Evolutionary conservation across 2,329 filamentous ascomycete genomes (phyloP).

Genomic region (Neonectria punicea): DNA sequence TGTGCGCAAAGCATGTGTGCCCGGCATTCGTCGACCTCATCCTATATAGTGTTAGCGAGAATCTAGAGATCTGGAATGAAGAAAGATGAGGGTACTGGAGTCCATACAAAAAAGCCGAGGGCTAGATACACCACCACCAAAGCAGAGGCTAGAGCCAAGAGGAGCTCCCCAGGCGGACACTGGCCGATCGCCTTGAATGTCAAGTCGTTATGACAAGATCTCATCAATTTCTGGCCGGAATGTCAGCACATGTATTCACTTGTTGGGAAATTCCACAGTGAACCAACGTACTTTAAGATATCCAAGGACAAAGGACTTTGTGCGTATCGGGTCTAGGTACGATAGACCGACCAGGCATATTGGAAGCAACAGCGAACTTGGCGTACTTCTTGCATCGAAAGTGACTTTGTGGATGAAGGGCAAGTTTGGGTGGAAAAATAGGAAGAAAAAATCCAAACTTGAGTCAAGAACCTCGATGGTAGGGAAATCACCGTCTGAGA

Average conservation of each 20-base stretch:
- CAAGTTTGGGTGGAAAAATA: slow-evolving; percentile 16
- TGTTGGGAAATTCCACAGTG: neutral
- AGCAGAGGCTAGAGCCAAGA: slow-evolving; percentile 8
- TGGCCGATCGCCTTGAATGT: neutral
- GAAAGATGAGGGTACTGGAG: neutral
- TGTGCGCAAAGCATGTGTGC: slow-evolving; percentile 11
- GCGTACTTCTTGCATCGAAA: slow-evolving; percentile 8
- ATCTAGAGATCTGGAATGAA: too few relatives aligned
- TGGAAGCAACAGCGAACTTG: slow-evolving; percentile 11
- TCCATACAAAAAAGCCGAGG: slow-evolving; percentile 13
- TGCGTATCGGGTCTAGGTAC: slow-evolving; percentile 9
- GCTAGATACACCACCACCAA: slow-evolving; percentile 12
- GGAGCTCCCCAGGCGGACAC: neutral
- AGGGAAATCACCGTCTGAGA: neutral
- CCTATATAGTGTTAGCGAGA: neutral
- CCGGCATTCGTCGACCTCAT: slow-evolving; percentile 12
- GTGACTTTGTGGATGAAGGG: slow-evolving; percentile 22
- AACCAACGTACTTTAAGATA: slow-evolving; percentile 10
- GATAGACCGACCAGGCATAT: slow-evolving; percentile 24
- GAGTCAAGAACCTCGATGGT: slow-evolving; percentile 18
- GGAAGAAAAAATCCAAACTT: slow-evolving; percentile 20
- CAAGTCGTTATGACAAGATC: slow-evolving; percentile 2
- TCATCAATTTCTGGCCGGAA: neutral
- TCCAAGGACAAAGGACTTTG: neutral
- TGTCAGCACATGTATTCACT: neutral